Evolutionary conservation across 1,284 basidiomycete species (phyloP).

Genomic region (Fomitopsis betulina): DNA sequence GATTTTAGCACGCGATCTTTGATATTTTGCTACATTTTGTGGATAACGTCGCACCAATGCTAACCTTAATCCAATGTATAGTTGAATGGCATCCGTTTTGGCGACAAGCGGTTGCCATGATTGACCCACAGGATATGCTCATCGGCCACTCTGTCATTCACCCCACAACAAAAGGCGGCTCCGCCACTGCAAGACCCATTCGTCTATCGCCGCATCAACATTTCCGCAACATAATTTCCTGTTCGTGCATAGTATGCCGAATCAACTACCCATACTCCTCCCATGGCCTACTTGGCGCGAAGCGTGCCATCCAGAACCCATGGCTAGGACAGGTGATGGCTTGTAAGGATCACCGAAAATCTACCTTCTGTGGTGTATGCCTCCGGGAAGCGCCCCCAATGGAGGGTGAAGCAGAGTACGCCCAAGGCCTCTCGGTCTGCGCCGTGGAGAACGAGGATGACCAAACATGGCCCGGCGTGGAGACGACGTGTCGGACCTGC

Average conservation of each 20-base stretch:
- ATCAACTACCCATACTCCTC: constrained; percentile 53
- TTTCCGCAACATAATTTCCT: constrained; percentile 36
- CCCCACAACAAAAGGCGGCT: constrained; percentile 25
- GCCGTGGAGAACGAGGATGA: constrained; percentile 68
- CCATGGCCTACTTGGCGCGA: constrained; percentile 44
- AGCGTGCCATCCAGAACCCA: constrained; percentile 37
- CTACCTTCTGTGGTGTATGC: constrained; percentile 61
- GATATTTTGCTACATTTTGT: not conserved
- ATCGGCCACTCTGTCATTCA: constrained; percentile 28
- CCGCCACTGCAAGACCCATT: constrained; percentile 20
- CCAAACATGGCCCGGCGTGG: constrained; percentile 58
- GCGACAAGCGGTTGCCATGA: constrained; percentile 46
- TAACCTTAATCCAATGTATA: constrained; percentile 11
- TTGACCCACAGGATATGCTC: constrained; percentile 48
- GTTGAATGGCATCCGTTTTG: constrained; percentile 60
- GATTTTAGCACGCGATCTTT: not conserved
- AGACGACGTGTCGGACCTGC: constrained; percentile 62
- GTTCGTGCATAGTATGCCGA: constrained; percentile 63
- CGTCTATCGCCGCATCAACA: constrained; percentile 38
- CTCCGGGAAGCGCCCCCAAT: constrained; percentile 51
- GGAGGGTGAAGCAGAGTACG: constrained; percentile 36
- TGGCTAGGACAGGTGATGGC: constrained; percentile 43
- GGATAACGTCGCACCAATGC: not conserved
- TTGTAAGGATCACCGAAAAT: constrained; percentile 62
- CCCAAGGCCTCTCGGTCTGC: constrained; percentile 34